Percentiles rank a stretch among this genome's conserved stretches.
Evolutionary conservation across 495 filamentous ascomycete species (phyloP).

Genomic region (Hapsidospora chrysogenum): DNA sequence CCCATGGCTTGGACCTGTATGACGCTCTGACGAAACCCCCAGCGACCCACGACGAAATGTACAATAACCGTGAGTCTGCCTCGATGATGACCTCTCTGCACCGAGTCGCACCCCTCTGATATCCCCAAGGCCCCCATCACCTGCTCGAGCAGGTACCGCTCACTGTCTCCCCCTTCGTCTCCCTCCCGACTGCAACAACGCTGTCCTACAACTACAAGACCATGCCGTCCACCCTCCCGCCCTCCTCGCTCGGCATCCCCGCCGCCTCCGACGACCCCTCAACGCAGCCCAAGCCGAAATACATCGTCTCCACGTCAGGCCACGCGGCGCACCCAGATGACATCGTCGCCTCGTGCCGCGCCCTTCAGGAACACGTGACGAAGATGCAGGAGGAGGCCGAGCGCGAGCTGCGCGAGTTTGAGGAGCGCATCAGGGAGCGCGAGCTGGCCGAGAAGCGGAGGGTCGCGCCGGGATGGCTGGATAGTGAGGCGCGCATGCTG

Average conservation of each 20-base stretch:
- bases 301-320: conserved; percentile 56
- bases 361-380: conserved; percentile 57
- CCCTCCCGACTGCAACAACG: conserved; percentile 75
- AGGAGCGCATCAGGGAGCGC: conserved; percentile 49
- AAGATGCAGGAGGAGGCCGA: conserved; percentile 46
- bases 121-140: conserved; percentile 70
- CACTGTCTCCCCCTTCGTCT: conserved; percentile 87
- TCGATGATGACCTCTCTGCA: background rate
- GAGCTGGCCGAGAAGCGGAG: conserved; percentile 86
- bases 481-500: conserved; percentile 70
- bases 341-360: conserved; percentile 63
- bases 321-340: conserved; percentile 68
- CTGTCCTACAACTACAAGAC: conserved; percentile 90
- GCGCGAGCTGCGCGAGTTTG: conserved; percentile 47
- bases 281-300: conserved; percentile 38
- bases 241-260: conserved; percentile 44
- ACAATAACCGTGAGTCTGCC: conserved; percentile 25
- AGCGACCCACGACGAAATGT: conserved; percentile 11
- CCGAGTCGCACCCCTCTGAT: conserved; percentile 1
- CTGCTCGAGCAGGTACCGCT: conserved; percentile 84
- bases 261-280: conserved; percentile 17
- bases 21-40: too few species aligned
- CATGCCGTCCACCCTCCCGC: conserved; percentile 70
- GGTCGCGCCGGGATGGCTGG: conserved; percentile 86
- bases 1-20: too few species aligned